Base-by-base conservation (phyloP, 192 early-diverging fungal genomes). In the Gryganskiella cystojenkinii region DNA sequence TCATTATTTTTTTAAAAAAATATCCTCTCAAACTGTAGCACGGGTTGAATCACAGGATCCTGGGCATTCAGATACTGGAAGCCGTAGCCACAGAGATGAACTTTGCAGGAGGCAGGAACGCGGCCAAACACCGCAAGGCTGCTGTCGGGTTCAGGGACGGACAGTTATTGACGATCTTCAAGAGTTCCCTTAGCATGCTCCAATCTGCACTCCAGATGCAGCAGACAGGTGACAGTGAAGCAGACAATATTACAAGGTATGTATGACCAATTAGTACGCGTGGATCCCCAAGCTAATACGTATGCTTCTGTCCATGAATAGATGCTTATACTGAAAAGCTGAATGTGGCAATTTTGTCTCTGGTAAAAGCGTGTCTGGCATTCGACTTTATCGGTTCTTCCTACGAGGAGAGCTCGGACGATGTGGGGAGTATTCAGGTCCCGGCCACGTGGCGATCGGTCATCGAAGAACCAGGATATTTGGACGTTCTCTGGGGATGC, bases 351-450 rank as follows among this genome's bases (percentile, higher is more conserved):
- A 64, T 78, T 15, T 14, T 78, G 20, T 20, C 35, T 5, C 27
- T 78, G 46, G 64, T 78, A 46, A 68, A 64, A 34, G 60, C 65
- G 3, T 78, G 66, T 20, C 24, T 78, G 46, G 24, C 66, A 11
- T 78, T 78, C 34, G 74, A 78, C 47, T 78, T 78, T 54, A 69
- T 78, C 17, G 74, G 74, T 8, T 28, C 66, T n/a, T 57, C 66
- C 4, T 51, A 61, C 20, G 74, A 78, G 3, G 74, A 78, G 17
- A 55, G 66, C 35, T 69, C 61, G 10, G 74, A 78, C 50, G 74
- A 78, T 34, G 34, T 56, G 11, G 74, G 74, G 20, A 64, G 66
- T 25, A 64, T 78, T 46, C 74, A 78, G 27, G 61, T 57, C 0
- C 74, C 74, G 13, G 30, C 67, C 4, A 47, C 22, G 3, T 78